Evolutionary conservation across 352 stramenopile genomes (phyloP).

Genomic region (Globisporangium polare): DNA sequence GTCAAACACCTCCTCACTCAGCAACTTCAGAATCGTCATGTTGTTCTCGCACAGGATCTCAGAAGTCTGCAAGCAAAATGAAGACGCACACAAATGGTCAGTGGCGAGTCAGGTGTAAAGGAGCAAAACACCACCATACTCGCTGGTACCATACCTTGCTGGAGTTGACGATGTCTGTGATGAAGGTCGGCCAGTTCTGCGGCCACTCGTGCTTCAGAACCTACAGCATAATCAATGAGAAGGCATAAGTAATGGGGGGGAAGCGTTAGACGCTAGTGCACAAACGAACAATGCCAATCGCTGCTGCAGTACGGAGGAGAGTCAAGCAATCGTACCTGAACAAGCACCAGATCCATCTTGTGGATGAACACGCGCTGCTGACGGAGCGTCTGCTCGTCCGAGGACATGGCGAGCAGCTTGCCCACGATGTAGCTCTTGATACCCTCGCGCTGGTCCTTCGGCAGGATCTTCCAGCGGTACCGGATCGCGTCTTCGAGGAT

Average conservation of each 20-base stretch:
- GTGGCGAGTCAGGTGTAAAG: no score
- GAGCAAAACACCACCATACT: neutral
- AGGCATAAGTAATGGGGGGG: neutral
- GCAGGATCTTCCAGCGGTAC: constrained; percentile 96
- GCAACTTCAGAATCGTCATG: constrained; percentile 99
- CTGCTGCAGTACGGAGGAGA: no score
- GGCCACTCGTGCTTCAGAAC: constrained; percentile 99
- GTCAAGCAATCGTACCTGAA: constrained; percentile 30
- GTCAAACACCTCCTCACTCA: constrained; percentile 99
- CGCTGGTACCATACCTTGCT: constrained; percentile 63
- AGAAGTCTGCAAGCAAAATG: constrained; percentile 66
- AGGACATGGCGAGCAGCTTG: constrained; percentile 94
- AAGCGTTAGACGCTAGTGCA: neutral
- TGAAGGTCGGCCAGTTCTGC: constrained; percentile 99
- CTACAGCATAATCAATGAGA: constrained; percentile 43
- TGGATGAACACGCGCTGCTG: constrained; percentile 93
- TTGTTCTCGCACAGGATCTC: constrained; percentile 99
- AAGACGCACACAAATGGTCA: neutral
- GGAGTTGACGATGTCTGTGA: constrained; percentile 93
- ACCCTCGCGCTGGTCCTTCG: constrained; percentile 95
- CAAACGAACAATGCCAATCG: neutral
- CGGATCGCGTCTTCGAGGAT: constrained; percentile 97
- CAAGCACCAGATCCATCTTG: constrained; percentile 97
- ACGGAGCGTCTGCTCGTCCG: constrained; percentile 84
- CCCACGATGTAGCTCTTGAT: constrained; percentile 98